Conservation (phyloP, 352 stramenopile species). For the Phytophthora idaei region DNA sequence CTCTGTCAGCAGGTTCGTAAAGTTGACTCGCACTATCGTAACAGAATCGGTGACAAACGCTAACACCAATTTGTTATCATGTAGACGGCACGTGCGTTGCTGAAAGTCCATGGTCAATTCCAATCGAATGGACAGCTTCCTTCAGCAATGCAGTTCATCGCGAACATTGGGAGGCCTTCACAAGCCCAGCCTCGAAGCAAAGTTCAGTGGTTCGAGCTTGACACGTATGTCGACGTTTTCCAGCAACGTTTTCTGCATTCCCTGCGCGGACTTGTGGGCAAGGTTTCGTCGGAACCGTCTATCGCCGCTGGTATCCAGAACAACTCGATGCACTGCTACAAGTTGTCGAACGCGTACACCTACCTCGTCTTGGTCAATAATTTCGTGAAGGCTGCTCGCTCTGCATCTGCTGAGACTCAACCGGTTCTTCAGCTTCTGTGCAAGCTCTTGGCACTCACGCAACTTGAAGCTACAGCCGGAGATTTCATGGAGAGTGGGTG, state of each 20-base stretch:
- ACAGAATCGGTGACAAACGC: neutral
- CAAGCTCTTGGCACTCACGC: constrained; percentile 75
- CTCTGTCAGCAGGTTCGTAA: constrained; percentile 88
- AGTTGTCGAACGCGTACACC: constrained; percentile 63
- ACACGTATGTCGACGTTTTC: constrained; percentile 47
- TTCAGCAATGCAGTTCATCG: constrained; percentile 49
- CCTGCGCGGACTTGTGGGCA: constrained; percentile 46
- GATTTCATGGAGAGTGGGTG: constrained; percentile 74
- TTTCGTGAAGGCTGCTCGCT: constrained; percentile 45
- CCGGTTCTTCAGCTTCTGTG: constrained; percentile 62
- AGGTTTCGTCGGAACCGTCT: constrained; percentile 34
- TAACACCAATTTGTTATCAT: neutral
- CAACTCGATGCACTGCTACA: constrained; percentile 68
- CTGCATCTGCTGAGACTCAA: constrained; percentile 20
- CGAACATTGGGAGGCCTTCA: constrained; percentile 49
- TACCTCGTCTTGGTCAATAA: constrained; percentile 54
- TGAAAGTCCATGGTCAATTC: constrained; percentile 54
- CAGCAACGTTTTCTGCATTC: constrained; percentile 65
- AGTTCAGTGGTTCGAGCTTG: constrained; percentile 43
- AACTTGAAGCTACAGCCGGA: constrained; percentile 63
- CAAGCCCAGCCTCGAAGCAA: constrained; percentile 27
- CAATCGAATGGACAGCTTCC: constrained; percentile 36
- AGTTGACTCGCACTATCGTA: too few relatives aligned
- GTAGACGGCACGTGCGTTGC: constrained; percentile 47
- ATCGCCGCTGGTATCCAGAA: constrained; percentile 56